Evolutionary conservation across 176 grass and related monocot species (phyloP), one percentile per base, ranked within the genome.

Genomic region (Tuctoria greenei): DNA sequence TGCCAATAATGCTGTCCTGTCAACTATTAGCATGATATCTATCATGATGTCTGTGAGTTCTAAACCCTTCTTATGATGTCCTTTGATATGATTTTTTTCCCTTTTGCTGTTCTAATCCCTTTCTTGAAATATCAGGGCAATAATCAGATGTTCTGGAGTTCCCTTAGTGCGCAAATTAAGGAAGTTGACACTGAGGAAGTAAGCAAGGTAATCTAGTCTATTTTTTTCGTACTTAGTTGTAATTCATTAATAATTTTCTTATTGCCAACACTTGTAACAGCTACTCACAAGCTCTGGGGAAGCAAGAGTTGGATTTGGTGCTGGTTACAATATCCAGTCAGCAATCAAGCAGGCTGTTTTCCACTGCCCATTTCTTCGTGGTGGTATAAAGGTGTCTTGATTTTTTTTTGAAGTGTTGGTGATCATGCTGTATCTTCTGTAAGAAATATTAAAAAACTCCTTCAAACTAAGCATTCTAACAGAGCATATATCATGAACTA

Each of bases 291-390:
- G 76, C 75, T 87, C 84, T 64, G 86, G 88, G 43, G 95, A 94
- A 90, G 95, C 82, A 76, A 98, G 90, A 82, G 76, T 94, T 86
- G 88, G 89, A 78, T 94, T 98, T 88, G 91, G 95, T 83, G 95
- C 82, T 81, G 89, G 91, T 69, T 98, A 94, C 85, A 91, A 87
- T 52, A 57, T 91, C 73, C 90, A 92, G 61, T 94, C 91, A 82
- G 91, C 95, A 80, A 88, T 90, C 83, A 92, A 85, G 37, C 95
- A 94, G 67, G 95, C 95, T 68, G 79, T 98, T 49, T 89, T 89
- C 54, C 82, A 94, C 69, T 90, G 82, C 54, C 91, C 91, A 59
- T 94, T 88, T 86, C 72, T 98, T 86, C 54, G 75, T 87, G 85
- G 82, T 71, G 68, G 84, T 68, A 84, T 83, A 75, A 98, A 94